Evolutionary conservation across 805 yeast genomes (phyloP), one percentile per base, ranked within the genome.

Genomic region (Hanseniaspora nectarophila): DNA sequence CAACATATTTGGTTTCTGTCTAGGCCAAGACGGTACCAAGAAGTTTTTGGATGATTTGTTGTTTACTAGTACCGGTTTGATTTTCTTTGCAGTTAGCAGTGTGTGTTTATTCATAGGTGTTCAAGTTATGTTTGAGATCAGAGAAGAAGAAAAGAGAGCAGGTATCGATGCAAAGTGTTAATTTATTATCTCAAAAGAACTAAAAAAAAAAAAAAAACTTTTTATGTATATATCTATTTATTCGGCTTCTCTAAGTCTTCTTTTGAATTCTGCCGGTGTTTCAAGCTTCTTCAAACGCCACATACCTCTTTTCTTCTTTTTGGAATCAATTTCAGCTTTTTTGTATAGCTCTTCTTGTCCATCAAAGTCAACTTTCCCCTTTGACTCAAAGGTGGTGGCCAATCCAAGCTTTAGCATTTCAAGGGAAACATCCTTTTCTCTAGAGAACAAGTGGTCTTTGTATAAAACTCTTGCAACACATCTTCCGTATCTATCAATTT

Each of bases 91-190:
- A 5, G 59, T 73, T 15, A 78, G 94, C 4, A 79, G 84, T 54
- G 62, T 64, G 3, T 77, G 84, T 55, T 70, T 92, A 39, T 92
- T 84, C 66, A 80, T 87, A 16, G 97, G 84, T 2, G 82, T 79
- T 0, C 97, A 90, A 65, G 82, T 88, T 18, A 92, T 92, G 97
- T 89, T 88, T 68, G 97, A 92, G 66, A 67, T 85, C 54, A 75
- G 99, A 59, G 95, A 87, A 63, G 69, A 79, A 24, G 99, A 92
- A 64, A 81, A 77, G 62, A 76, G 97, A 60, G 72, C 75, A 38
- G 97, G 97, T 2, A 74, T 90, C 16, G 78, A 84, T 62, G 78
- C 88, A 31, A 80, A 85, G 63, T 92, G 97, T 57, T 71, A 54
- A 28, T 32, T n/a, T n/a, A n/a, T n/a, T n/a, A n/a, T n/a, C n/a